Evolutionary conservation across 2,329 filamentous ascomycete species (phyloP).

Genomic region (Clarireedia hainanense): DNA sequence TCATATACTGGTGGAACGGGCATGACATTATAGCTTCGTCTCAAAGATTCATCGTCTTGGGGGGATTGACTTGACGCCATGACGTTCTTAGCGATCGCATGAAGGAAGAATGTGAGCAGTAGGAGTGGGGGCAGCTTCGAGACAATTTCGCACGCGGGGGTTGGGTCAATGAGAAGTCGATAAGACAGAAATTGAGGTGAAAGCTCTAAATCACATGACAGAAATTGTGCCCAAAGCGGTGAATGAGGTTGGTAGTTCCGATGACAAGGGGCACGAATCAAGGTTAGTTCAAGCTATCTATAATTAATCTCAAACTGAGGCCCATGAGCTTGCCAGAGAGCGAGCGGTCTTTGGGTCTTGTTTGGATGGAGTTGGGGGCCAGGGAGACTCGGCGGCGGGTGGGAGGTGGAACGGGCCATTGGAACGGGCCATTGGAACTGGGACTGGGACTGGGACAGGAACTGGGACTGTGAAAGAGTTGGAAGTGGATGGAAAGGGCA

Average conservation of each 20-base stretch:
- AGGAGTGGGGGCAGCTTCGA: background rate
- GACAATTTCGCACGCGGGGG: background rate
- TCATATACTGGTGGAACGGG: slow-evolving; percentile 3
- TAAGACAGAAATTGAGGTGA: background rate
- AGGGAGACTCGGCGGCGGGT: too few species aligned
- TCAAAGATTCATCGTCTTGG: slow-evolving; percentile 1
- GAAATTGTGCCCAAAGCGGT: background rate
- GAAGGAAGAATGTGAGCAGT: background rate
- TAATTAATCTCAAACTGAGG: background rate
- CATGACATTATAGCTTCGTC: slow-evolving; percentile 4
- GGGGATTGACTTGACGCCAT: slow-evolving; percentile 3
- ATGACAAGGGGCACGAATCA: background rate
- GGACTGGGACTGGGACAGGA: too few species aligned
- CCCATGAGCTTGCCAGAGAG: background rate
- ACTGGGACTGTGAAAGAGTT: too few species aligned
- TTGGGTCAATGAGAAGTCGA: background rate
- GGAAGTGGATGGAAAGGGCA: too few species aligned
- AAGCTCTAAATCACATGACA: background rate
- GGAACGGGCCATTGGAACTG: too few species aligned
- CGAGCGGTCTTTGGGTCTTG: too few species aligned
- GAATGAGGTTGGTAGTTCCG: background rate
- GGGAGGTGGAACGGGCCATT: too few species aligned
- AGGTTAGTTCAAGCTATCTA: background rate
- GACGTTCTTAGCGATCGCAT: background rate
- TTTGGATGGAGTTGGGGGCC: too few species aligned